These are phyloP conservation scores for Wickerhamiella bombiphila DNA, from an alignment of 805 yeast species.

Conservation along the genomic window DNA sequence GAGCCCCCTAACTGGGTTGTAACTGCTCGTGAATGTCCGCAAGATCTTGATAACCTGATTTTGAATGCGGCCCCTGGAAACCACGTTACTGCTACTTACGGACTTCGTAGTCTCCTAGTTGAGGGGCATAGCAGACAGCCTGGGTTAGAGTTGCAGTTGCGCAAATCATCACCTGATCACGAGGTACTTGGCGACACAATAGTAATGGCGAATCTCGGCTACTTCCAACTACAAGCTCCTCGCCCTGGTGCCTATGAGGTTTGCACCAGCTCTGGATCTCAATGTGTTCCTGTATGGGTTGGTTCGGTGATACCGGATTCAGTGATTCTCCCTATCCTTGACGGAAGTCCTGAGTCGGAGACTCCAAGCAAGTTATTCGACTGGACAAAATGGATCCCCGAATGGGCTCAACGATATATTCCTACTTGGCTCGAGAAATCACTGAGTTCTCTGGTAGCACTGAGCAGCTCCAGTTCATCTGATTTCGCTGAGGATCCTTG, in stretches of 20 bases:
- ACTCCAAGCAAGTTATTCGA: not conserved
- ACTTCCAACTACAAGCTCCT: conserved; percentile 55
- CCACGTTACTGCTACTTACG: conserved; percentile 32
- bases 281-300: conserved; percentile 1
- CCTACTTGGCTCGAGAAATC: not conserved
- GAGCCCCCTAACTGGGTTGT: conserved; percentile 58
- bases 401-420: too few relatives aligned
- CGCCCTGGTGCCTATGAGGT: conserved; percentile 53
- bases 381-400: not conserved
- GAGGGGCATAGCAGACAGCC: conserved; percentile 51
- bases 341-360: not conserved
- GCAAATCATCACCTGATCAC: conserved; percentile 8
- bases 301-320: not conserved
- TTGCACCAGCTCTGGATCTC: conserved; percentile 5
- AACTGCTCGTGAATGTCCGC: conserved; percentile 33
- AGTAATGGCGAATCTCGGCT: conserved; percentile 72
- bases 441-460: not conserved
- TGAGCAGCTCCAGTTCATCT: too few relatives aligned
- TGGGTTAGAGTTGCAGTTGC: conserved; percentile 22
- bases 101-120: conserved; percentile 40
- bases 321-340: not conserved
- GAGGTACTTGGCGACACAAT: conserved; percentile 34
- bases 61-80: conserved; percentile 25
- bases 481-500: conserved; percentile 31
- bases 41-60: conserved; percentile 52